phyloP scores from a whole-genome alignment of 2,329 filamentous ascomycete species.

The Curvularia hawaiiensis region DNA sequence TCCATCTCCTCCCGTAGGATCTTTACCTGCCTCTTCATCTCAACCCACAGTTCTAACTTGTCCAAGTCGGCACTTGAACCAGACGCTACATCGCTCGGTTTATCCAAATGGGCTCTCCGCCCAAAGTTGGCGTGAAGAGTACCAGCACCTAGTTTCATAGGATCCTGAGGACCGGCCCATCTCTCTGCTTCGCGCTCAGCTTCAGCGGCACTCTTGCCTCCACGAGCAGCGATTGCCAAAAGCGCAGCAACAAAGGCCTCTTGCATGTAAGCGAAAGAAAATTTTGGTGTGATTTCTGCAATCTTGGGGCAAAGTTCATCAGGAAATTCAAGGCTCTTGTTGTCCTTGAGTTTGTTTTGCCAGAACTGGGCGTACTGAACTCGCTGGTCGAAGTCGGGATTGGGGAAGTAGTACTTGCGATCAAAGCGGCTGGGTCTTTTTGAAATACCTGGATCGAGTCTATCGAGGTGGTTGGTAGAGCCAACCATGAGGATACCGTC shows the following conservation, averaged over 20 bases:
- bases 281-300: slow-evolving; percentile 51
- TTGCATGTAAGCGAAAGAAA: slow-evolving; percentile 55
- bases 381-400: slow-evolving; percentile 48
- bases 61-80: slow-evolving; percentile 35
- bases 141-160: slow-evolving; percentile 19
- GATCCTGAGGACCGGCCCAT: slow-evolving; percentile 38
- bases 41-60: slow-evolving; percentile 48
- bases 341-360: slow-evolving; percentile 49
- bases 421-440: slow-evolving; percentile 56
- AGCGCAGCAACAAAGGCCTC: slow-evolving; percentile 51
- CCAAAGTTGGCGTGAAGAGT: slow-evolving; percentile 15
- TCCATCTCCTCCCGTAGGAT: slow-evolving; percentile 50
- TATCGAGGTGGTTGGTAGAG: slow-evolving; percentile 68
- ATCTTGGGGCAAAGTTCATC: slow-evolving; percentile 48
- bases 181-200: slow-evolving; percentile 18
- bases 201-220: slow-evolving; percentile 20
- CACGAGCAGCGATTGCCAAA: slow-evolving; percentile 42
- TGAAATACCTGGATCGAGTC: slow-evolving; percentile 66
- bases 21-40: slow-evolving; percentile 51
- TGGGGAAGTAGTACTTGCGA: slow-evolving; percentile 53
- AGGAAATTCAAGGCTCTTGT: slow-evolving; percentile 48
- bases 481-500: slow-evolving; percentile 74
- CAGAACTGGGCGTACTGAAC: slow-evolving; percentile 53
- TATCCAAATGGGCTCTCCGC: slow-evolving; percentile 1
- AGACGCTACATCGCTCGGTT: background rate